Conservation (phyloP, 805 yeast genomes). For the Candida parachauliodes region DNA sequence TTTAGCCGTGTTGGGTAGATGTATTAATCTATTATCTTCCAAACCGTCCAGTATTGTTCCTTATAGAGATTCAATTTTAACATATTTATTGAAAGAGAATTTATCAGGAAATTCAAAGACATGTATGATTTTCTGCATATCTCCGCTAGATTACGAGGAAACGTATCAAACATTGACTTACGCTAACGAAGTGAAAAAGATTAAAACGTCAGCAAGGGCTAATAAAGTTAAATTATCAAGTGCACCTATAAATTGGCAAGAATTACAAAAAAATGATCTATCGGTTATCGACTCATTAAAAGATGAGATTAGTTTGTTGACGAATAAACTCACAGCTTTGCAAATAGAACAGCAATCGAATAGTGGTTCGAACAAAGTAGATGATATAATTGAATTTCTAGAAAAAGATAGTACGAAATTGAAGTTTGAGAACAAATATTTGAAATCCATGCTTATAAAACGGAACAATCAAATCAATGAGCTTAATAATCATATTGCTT, state of each 20-base stretch:
- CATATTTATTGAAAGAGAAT: slow-evolving; percentile 72
- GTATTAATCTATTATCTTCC: slow-evolving; percentile 48
- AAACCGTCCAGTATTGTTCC: slow-evolving; percentile 48
- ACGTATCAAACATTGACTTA: slow-evolving; percentile 72
- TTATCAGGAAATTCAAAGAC: slow-evolving; percentile 87
- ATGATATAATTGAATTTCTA: slow-evolving; percentile 26
- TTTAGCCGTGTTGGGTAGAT: slow-evolving; percentile 73
- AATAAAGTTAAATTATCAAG: slow-evolving; percentile 27
- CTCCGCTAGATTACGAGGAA: slow-evolving; percentile 78
- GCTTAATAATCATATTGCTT: slow-evolving; percentile 19
- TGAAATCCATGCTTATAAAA: slow-evolving; percentile 19
- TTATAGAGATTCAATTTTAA: slow-evolving; percentile 69
- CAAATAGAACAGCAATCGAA: slow-evolving; percentile 5
- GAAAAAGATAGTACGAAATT: slow-evolving; percentile 27
- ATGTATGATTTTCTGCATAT: slow-evolving; percentile 79
- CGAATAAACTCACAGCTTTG: slow-evolving; percentile 17
- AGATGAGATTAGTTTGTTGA: slow-evolving; percentile 29
- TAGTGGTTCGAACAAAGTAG: slow-evolving; percentile 11
- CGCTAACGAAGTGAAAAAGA: slow-evolving; percentile 72
- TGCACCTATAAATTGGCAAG: slow-evolving; percentile 31
- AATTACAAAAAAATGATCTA: slow-evolving; percentile 22
- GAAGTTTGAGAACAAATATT: slow-evolving; percentile 33
- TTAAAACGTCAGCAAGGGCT: slow-evolving; percentile 56
- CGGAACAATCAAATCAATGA: slow-evolving; percentile 20
- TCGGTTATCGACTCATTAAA: slow-evolving; percentile 25